A percentile compares a stretch with the other conserved stretches of the same genome.
phyloP scores from a whole-genome alignment of 2,329 filamentous ascomycete genomes.

The Ceratocystis cacaofunesta region DNA sequence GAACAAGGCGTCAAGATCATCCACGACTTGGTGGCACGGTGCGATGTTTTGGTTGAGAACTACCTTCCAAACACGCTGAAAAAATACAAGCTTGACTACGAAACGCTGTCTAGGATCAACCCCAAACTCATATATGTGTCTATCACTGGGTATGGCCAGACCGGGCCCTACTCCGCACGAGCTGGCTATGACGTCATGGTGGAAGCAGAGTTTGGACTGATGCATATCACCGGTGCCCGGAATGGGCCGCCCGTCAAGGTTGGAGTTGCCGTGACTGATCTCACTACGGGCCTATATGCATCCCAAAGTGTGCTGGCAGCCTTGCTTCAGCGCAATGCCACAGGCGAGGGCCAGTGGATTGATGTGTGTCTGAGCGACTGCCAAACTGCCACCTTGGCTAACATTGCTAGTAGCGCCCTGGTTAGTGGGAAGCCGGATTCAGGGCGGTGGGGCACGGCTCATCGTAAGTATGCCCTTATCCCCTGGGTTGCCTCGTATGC shows the following conservation, averaged over 20 bases:
- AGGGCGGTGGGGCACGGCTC: constrained; percentile 89
- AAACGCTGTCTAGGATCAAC: constrained; percentile 65
- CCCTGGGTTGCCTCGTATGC: not conserved
- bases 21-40: constrained; percentile 67
- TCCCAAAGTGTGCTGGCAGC: constrained; percentile 93
- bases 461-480: constrained; percentile 43
- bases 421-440: constrained; percentile 77
- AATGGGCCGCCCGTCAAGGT: constrained; percentile 92
- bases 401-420: constrained; percentile 82
- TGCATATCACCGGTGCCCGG: constrained; percentile 89
- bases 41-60: constrained; percentile 91
- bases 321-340: constrained; percentile 57
- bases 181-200: constrained; percentile 99
- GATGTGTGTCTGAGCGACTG: constrained; percentile 87
- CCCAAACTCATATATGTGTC: constrained; percentile 82
- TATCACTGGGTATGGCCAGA: constrained; percentile 94
- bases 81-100: constrained; percentile 86
- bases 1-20: constrained; percentile 71
- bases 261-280: constrained; percentile 87
- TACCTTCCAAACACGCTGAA: constrained; percentile 80
- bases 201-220: constrained; percentile 91
- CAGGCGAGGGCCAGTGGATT: constrained; percentile 76
- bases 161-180: constrained; percentile 70
- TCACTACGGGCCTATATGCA: constrained; percentile 90
- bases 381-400: constrained; percentile 86